Evolutionary conservation across 2,329 filamentous ascomycete species (phyloP).

Genomic region (Fusarium sp.): DNA sequence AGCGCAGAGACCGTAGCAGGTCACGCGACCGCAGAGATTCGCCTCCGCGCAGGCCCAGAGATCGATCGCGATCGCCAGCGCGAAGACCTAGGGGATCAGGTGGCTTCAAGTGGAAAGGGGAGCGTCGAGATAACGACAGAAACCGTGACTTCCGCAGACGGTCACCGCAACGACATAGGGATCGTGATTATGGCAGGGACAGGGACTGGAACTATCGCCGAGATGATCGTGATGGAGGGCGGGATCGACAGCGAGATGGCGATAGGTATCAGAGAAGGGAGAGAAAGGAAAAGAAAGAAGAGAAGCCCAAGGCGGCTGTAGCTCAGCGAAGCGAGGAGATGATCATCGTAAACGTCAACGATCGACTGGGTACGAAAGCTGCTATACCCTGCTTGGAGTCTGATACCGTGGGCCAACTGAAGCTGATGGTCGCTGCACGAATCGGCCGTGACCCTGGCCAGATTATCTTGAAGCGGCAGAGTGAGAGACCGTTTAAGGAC

Average conservation of each 20-base stretch:
- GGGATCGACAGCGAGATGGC: conserved; percentile 27
- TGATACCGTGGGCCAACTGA: conserved; percentile 88
- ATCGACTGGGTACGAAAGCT: conserved; percentile 95
- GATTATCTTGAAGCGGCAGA: conserved; percentile 91
- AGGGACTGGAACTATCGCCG: conserved; percentile 41
- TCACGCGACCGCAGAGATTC: conserved; percentile 36
- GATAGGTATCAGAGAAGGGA: conserved; percentile 49
- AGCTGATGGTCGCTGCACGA: conserved; percentile 88
- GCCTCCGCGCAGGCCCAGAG: conserved; percentile 35
- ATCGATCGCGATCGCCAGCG: conserved; percentile 42
- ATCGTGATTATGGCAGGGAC: conserved; percentile 38
- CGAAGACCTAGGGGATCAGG: conserved; percentile 42
- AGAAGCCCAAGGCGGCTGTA: conserved; percentile 54
- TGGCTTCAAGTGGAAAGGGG: conserved; percentile 47
- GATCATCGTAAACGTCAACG: conserved; percentile 95
- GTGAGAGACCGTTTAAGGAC: conserved; percentile 94
- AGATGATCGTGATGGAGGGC: conserved; percentile 39
- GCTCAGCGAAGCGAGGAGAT: conserved; percentile 73
- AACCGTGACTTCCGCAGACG: conserved; percentile 43
- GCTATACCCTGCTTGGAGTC: conserved; percentile 89
- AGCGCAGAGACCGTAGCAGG: conserved; percentile 30
- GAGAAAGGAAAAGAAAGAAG: conserved; percentile 52
- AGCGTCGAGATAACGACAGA: conserved; percentile 41
- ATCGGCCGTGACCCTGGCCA: conserved; percentile 92
- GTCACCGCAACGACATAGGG: conserved; percentile 39